Base-by-base conservation (phyloP, 163 green algal genomes). In the Chlamydomonas reinhardtii region DNA sequence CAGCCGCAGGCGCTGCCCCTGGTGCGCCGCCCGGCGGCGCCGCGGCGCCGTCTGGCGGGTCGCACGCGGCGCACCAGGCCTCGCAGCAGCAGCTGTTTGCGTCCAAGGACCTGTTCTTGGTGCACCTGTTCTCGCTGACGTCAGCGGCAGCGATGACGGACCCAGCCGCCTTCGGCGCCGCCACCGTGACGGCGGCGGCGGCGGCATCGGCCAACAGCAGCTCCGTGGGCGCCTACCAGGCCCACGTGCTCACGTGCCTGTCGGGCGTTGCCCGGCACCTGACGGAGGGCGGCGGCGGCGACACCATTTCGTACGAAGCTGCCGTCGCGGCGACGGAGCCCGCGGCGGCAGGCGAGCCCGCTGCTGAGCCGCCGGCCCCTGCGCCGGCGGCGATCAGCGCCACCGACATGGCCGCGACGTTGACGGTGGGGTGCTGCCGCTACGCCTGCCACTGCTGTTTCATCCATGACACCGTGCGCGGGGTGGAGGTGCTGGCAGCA, bases 391-490 rank as follows among this genome's bases (percentile, higher is more conserved):
- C 37, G 61, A 59, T 27, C 27, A 29, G n/a, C 19, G 48, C 73
- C 8, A 29, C 73, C n/a, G 59, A 31, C 19, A 5, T 32, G 24
- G 68, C 32, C 5, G 68, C 37, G 14, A 54, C 12, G 56, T 54
- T 90, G 5, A 48, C 72, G 24, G 73, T 90, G 24, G 84, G 86
- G 16, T 90, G 87, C 56, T 91, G 87, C 81, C 83, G 87, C 34
- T 89, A 89, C 77, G 87, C 87, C 29, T 91, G 87, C 71, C 87
- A 91, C n/a, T 91, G 87, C 76, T 86, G 73, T 54, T 91, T 86
- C 65, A 73, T 91, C 48, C 87, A 91, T 64, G 87, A 91, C 32
- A 14, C 37, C 22, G 65, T 85, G 15, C 62, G 72, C 1, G 83
- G 83, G 0, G 52, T 68, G 2, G 83, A 89, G 24, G 83, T 73